Evolutionary conservation across 352 stramenopile species (phyloP), one percentile per base, ranked within the genome.

Genomic region (Phytophthora cactorum): DNA sequence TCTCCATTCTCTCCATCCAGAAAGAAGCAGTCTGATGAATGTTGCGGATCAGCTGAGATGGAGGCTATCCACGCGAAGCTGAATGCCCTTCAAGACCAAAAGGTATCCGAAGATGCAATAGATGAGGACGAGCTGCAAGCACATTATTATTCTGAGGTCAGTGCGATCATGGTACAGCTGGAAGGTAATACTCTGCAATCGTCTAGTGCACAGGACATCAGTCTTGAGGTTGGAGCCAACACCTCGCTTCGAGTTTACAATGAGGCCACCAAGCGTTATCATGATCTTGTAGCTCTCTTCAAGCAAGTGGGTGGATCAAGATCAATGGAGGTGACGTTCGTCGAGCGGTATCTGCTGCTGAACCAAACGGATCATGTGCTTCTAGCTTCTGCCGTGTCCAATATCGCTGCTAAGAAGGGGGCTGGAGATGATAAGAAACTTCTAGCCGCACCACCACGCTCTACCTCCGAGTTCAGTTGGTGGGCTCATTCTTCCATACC

Each of bases 281-380:
- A 90, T 39, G 88, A 96, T 51, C 56, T 96, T 14, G 84, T 92
- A 29, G 85, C 82, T 10, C 78, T 94, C 6, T 68, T 92, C 44
- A 79, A 90, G 28, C 83, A 92, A 63, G 50, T 91, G 0, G 84
- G 91, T 36, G 75, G 77, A 5, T 87, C 77, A 57, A 73, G 51
- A 29, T 82, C 83, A 14, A 96, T 80, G 31, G 87, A 91, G 46
- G 79, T 90, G 5, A 93, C 82, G 9, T 94, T 96, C 45, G 79
- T 95, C 0, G 86, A 95, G 47, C 79, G 89, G 6, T 95, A 94
- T 59, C 68, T 95, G 8, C 69, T 96, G 25, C 47, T 93, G 15
- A 95, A 96, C 41, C 79, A 82, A 28, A 92, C 89, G 1, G 63
- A 86, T 11, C 73, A 89, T 29, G 62, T 84, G 31, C 41, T 96